These are phyloP conservation scores for Lentinula boryana DNA, from an alignment of 768 basidiomycete genomes.

Conservation along the genomic window DNA sequence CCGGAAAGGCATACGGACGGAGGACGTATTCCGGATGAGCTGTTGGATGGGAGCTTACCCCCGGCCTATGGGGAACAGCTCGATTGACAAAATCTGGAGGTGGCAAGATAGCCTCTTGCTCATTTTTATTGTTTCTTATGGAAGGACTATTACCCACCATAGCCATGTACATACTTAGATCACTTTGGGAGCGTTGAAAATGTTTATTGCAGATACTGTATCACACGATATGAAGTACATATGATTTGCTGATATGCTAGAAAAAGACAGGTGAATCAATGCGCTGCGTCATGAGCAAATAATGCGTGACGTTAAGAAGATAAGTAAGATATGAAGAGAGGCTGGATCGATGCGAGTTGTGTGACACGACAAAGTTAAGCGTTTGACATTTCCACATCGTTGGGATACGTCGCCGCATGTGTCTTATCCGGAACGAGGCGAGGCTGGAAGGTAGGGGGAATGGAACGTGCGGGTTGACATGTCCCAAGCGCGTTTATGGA, in stretches of 20 bases:
- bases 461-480: not conserved
- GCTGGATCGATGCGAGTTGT: not conserved
- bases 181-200: too few relatives aligned
- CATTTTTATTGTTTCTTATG: not conserved
- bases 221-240: too few relatives aligned
- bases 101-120: not conserved
- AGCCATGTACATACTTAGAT: not conserved
- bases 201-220: too few relatives aligned
- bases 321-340: not conserved
- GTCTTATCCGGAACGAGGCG: not conserved
- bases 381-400: not conserved
- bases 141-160: not conserved
- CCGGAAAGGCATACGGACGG: conserved; percentile 14
- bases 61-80: conserved; percentile 18
- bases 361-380: not conserved
- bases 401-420: not conserved
- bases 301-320: not conserved
- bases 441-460: not conserved
- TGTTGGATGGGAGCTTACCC: conserved; percentile 15
- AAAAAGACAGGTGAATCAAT: too few relatives aligned
- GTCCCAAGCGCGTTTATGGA: not conserved
- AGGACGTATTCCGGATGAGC: conserved; percentile 11
- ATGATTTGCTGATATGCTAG: too few relatives aligned
- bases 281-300: too few relatives aligned
- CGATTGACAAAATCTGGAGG: not conserved